Evolutionary conservation across 805 yeast species (phyloP).

Genomic region (Wickerhamiella azymoides): DNA sequence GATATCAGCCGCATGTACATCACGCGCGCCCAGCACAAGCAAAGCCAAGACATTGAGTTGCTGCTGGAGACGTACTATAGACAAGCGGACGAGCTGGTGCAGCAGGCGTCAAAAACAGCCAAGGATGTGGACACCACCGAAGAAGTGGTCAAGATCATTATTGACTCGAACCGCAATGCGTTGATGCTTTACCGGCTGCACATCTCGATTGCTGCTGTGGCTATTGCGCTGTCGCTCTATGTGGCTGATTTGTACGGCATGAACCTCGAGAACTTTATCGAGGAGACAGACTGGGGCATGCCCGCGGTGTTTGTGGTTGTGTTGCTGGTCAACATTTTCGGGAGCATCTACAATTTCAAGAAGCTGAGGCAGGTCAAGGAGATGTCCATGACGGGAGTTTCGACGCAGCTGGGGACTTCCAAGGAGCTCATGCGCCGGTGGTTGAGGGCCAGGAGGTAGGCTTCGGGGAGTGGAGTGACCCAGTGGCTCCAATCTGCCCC

Average conservation of each 20-base stretch:
- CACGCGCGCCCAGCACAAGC: slow-evolving; percentile 29
- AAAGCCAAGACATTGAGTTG: slow-evolving; percentile 57
- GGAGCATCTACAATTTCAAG: slow-evolving; percentile 43
- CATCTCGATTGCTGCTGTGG: slow-evolving; percentile 70
- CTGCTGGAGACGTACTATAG: slow-evolving; percentile 76
- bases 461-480: too few relatives aligned
- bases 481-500: too few relatives aligned
- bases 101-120: slow-evolving; percentile 69
- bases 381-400: slow-evolving; percentile 8
- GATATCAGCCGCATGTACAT: slow-evolving; percentile 70
- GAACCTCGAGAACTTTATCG: slow-evolving; percentile 88
- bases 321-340: slow-evolving; percentile 29
- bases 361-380: slow-evolving; percentile 33
- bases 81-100: slow-evolving; percentile 87
- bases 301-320: slow-evolving; percentile 32
- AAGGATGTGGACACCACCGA: slow-evolving; percentile 82
- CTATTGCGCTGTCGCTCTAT: slow-evolving; percentile 71
- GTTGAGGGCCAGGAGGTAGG: slow-evolving; percentile 1
- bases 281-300: slow-evolving; percentile 65
- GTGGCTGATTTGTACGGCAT: slow-evolving; percentile 86
- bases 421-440: slow-evolving; percentile 13
- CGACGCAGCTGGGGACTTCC: not conserved
- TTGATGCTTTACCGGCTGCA: slow-evolving; percentile 76
- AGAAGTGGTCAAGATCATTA: slow-evolving; percentile 79
- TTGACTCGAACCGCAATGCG: slow-evolving; percentile 84